Evolutionary conservation across 352 stramenopile species (phyloP), one percentile per base, ranked within the genome.

Genomic region (Phytophthora agathidicida): DNA sequence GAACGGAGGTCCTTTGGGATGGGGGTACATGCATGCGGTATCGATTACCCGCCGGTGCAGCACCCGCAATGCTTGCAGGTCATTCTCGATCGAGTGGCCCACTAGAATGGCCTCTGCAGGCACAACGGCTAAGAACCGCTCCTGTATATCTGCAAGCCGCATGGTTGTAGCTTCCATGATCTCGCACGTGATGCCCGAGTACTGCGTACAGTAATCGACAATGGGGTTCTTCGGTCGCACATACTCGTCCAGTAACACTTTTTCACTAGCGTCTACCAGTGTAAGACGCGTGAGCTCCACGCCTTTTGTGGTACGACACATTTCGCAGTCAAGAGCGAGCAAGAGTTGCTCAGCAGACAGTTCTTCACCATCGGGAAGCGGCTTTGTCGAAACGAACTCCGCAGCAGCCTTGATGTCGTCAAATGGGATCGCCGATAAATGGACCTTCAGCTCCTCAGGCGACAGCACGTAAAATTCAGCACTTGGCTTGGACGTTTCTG

Each of bases 1-100:
- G 31, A 91, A 95, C 0, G 84, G 83, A 24, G 72, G 83, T 1
- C 86, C 86, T 48, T 86, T 88, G 5, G 84, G 86, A 44, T 96
- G 86, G 7, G 83, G 83, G 45, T 93, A 96, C 51, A 96, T 56
- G 28, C 87, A 77, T 0, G 75, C 73, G 4, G 88, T 96, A 60
- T 96, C 88, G 30, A 95, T 89, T 46, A 93, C 60, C 22, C 83
- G 83, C 16, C 72, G 69, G 48, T 96, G 88, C 36, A 92, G 47
- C 13, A 96, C 60, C 8, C 71, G 63, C 22, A 96, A 63, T 7
- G 83, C 85, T 44, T 72, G 52, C 5, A 96, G 58, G 51, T 96
- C 88, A 60, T 95, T 96, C 50, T 96, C 88, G 43, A 96, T 85
- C 33, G 83, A 94, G 58, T 96, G 88, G 13, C 88, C 88, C n/a